A percentile compares a stretch with the other conserved stretches of the same genome.
phyloP scores from a whole-genome alignment of 2,329 filamentous ascomycete genomes.

The Piedraia hortae region DNA sequence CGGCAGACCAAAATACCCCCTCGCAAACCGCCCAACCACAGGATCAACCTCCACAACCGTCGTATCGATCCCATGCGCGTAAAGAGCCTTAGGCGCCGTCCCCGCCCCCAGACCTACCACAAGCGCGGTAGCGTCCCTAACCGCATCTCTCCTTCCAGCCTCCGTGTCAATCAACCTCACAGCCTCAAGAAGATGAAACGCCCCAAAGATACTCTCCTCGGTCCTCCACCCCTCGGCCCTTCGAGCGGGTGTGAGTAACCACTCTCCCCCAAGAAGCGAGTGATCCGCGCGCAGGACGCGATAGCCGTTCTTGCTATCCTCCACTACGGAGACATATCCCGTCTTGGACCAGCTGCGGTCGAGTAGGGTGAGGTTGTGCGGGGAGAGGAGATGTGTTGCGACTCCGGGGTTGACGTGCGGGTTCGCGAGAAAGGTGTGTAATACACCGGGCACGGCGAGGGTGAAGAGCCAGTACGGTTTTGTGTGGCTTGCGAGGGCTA shows the following conservation, averaged over 20 bases:
- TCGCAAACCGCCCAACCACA: constrained; percentile 57
- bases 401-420: constrained; percentile 38
- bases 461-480: constrained; percentile 26
- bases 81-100: constrained; percentile 64
- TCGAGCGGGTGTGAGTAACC: constrained; percentile 30
- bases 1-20: constrained; percentile 56
- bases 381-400: constrained; percentile 37
- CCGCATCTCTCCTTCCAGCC: constrained; percentile 11
- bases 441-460: constrained; percentile 40
- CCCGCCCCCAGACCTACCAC: constrained; percentile 84
- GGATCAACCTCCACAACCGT: constrained; percentile 91
- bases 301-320: constrained; percentile 43
- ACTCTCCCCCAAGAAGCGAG: constrained; percentile 77
- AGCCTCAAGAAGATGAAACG: constrained; percentile 90
- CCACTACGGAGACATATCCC: constrained; percentile 74
- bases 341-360: constrained; percentile 67
- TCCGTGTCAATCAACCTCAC: constrained; percentile 46
- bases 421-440: constrained; percentile 46
- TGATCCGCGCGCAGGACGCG: constrained; percentile 79
- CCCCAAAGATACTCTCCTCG: constrained; percentile 71
- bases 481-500: constrained; percentile 39
- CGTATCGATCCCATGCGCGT: constrained; percentile 68
- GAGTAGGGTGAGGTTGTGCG: constrained; percentile 44
- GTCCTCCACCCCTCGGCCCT: constrained; percentile 21
- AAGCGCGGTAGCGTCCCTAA: constrained; percentile 30